Evolutionary conservation across 352 stramenopile genomes (phyloP).

Genomic region (Phytophthora macrochlamydospora): DNA sequence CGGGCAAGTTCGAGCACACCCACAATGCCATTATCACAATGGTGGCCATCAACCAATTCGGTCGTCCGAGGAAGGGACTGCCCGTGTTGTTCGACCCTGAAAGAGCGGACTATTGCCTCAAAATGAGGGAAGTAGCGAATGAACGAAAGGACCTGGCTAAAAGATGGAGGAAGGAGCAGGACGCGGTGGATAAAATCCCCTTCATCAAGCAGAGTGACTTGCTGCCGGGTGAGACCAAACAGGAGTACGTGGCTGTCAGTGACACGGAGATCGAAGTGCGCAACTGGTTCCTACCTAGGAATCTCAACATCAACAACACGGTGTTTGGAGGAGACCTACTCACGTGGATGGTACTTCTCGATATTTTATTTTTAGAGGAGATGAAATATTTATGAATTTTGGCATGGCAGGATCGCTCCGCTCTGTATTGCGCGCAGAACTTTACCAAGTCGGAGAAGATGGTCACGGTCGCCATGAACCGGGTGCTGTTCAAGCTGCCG

Average conservation of each 20-base stretch:
- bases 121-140: conserved; percentile 35
- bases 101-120: conserved; percentile 28
- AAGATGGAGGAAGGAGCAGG: conserved; percentile 40
- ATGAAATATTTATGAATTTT: no score
- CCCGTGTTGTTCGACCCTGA: conserved; percentile 40
- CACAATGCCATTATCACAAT: conserved; percentile 54
- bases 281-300: conserved; percentile 59
- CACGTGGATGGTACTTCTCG: conserved; percentile 44
- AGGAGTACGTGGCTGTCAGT: conserved; percentile 32
- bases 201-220: conserved; percentile 33
- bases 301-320: conserved; percentile 65
- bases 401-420: conserved; percentile 44
- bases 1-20: conserved; percentile 39
- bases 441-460: conserved; percentile 71
- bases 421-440: conserved; percentile 60
- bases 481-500: conserved; percentile 63
- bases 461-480: conserved; percentile 72
- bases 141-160: conserved; percentile 38
- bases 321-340: conserved; percentile 63
- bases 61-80: conserved; percentile 30
- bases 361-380: no score
- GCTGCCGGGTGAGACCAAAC: conserved; percentile 23
- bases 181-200: conserved; percentile 40
- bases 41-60: conserved; percentile 51
- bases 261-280: conserved; percentile 62